phyloP scores from a whole-genome alignment of 345 rosid species.

The Geranium brycei region DNA sequence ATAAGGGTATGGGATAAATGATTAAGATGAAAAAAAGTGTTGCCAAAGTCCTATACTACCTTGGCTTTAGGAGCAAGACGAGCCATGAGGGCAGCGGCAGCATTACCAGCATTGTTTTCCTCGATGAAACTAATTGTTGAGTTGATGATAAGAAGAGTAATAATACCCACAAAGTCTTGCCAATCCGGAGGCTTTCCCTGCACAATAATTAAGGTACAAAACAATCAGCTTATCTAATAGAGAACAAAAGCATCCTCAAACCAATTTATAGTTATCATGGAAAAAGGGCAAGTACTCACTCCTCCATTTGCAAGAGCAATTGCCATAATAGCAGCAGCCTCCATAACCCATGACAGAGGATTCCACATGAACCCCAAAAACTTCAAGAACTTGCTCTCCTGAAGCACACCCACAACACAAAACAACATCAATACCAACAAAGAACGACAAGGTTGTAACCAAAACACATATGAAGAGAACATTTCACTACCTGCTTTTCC shows the following conservation, averaged over 20 bases:
- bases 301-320: conserved; percentile 99
- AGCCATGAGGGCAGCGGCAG: conserved; percentile 98
- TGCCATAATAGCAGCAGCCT: conserved; percentile 98
- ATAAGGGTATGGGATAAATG: too few relatives aligned
- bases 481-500: too few relatives aligned
- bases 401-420: conserved; percentile 10
- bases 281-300: too few relatives aligned
- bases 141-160: conserved; percentile 72
- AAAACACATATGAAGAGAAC: conserved; percentile 9
- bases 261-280: too few relatives aligned
- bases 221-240: background rate
- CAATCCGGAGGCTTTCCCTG: conserved; percentile 97
- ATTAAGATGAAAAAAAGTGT: too few relatives aligned
- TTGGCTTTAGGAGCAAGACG: conserved; percentile 89
- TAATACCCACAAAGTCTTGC: conserved; percentile 96
- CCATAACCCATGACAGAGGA: conserved; percentile 99
- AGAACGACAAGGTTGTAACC: conserved; percentile 9
- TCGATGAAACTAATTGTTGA: conserved; percentile 93
- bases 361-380: conserved; percentile 98
- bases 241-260: too few relatives aligned
- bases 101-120: conserved; percentile 96
- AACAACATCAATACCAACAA: background rate
- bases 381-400: conserved; percentile 88
- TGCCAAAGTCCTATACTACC: conserved; percentile 33
- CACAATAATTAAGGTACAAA: conserved; percentile 6